A percentile compares a stretch with the other conserved stretches of the same genome.
These are phyloP conservation scores for Gaeumannomyces tritici DNA, from an alignment of 2,329 filamentous ascomycete genomes.

Conservation along the genomic window DNA sequence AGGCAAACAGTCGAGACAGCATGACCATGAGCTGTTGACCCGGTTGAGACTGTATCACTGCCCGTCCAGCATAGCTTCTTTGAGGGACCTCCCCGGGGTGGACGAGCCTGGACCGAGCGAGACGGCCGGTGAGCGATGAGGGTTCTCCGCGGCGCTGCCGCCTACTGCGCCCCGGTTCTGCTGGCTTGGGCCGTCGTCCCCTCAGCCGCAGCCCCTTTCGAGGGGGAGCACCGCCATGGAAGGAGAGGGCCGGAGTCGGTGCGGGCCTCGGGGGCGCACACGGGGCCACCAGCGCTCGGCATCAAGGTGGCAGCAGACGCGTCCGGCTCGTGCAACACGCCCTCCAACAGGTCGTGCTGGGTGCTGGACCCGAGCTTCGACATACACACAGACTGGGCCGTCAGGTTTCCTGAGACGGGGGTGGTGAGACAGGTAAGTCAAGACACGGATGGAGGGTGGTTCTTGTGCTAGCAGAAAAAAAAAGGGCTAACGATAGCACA, in stretches of 20 bases:
- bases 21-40: not conserved
- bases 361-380: constrained; percentile 28
- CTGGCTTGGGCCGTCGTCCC: not conserved
- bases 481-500: constrained; percentile 19
- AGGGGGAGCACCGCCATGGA: not conserved
- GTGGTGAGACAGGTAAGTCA: constrained; percentile 32
- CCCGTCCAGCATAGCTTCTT: not conserved
- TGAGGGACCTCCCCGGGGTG: not conserved
- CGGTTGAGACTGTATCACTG: not conserved
- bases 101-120: not conserved
- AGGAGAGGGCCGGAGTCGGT: not conserved
- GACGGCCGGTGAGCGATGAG: not conserved
- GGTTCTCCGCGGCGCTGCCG: not conserved
- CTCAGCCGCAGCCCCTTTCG: not conserved
- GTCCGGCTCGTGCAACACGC: not conserved
- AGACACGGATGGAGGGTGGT: not conserved
- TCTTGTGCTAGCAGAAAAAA: not conserved
- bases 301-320: not conserved
- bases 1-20: not conserved
- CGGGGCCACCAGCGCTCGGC: too few relatives aligned
- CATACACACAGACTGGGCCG: constrained; percentile 35
- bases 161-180: not conserved
- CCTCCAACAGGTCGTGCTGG: constrained; percentile 19
- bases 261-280: too few relatives aligned
- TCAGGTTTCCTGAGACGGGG: constrained; percentile 32